Evolutionary conservation across 1,284 basidiomycete species (phyloP), one percentile per base, ranked within the genome.

Genomic region (Cryptococcus floricola): DNA sequence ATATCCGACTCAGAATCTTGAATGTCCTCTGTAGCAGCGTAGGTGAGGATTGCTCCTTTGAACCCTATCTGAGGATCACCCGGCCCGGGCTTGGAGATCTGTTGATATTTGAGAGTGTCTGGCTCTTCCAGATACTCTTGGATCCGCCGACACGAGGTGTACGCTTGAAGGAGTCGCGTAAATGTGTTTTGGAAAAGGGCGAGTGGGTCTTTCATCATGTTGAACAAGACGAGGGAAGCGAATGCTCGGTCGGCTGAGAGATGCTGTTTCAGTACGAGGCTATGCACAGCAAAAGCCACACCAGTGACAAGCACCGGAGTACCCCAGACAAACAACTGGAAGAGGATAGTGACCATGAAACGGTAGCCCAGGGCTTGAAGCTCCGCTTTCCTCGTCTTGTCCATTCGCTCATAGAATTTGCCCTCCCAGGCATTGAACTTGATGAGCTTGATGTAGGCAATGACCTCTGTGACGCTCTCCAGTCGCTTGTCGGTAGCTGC

Each of bases 81-180:
- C 2, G 68, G 64, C 2, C 69, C 65, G 7, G 73, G 65, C 10
- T 60, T 62, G 2, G 77, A 73, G 12, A 82, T 64, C 57, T 81
- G 78, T 39, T 73, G 66, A 64, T 82, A 83, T 68, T 84, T 84
- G 54, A 75, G 67, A 6, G 82, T 83, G 58, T 84, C 82, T 42
- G 79, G 75, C 62, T 83, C 81, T 37, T 78, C 68, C 43, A 84
- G 67, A 61, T 80, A 82, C 4, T 70, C 67, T 63, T 81, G 71
- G 25, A 77, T 71, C 19, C 80, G 74, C 2, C 54, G 58, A 50
- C 74, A 75, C 0, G 76, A 78, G 19, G 78, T 76, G 55, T 77
- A 73, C 0, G 78, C 75, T 49, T 78, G 73, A 6, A 82, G 70
- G 7, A 80, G 68, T 59, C 78, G 73, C n/a, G 80, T 79, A 50